Conservation (phyloP, 352 stramenopile genomes). For the Pythium phragmiticola region DNA sequence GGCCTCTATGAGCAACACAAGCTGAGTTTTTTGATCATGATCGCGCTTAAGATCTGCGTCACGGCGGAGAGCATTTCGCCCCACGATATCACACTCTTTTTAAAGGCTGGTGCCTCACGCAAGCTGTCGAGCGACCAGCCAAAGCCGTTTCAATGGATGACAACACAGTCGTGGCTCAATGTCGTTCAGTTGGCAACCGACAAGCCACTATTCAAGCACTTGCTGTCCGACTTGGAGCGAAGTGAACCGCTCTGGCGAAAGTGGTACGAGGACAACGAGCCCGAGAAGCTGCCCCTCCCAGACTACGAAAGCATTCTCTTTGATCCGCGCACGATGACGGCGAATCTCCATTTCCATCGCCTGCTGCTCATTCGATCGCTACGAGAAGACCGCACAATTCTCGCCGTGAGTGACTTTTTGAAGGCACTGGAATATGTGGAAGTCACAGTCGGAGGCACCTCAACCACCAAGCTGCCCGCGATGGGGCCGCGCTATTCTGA, state of each 20-base stretch:
- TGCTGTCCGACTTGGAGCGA: conserved; percentile 65
- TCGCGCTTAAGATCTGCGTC: conserved; percentile 75
- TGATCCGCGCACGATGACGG: conserved; percentile 55
- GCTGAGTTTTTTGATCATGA: conserved; percentile 72
- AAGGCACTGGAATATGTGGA: conserved; percentile 63
- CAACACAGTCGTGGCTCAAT: conserved; percentile 65
- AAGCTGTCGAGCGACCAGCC: conserved; percentile 64
- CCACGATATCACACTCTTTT: conserved; percentile 62
- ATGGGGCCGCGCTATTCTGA: conserved; percentile 66
- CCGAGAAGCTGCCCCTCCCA: conserved; percentile 52
- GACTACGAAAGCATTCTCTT: conserved; percentile 75
- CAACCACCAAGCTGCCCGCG: conserved; percentile 45
- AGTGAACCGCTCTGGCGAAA: conserved; percentile 67
- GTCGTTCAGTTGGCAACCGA: conserved; percentile 64
- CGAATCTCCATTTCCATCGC: conserved; percentile 67
- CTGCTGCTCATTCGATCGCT: conserved; percentile 67
- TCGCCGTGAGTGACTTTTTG: conserved; percentile 68
- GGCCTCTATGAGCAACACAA: conserved; percentile 74
- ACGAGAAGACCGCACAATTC: conserved; percentile 72
- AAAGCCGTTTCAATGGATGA: conserved; percentile 76
- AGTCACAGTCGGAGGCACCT: conserved; percentile 27
- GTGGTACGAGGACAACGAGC: conserved; percentile 84
- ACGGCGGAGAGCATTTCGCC: conserved; percentile 52
- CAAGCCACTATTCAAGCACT: conserved; percentile 60
- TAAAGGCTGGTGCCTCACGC: conserved; percentile 66